Evolutionary conservation across 2,329 filamentous ascomycete genomes (phyloP), one percentile per base, ranked within the genome.

Genomic region (Alternaria novae-zelandiae): DNA sequence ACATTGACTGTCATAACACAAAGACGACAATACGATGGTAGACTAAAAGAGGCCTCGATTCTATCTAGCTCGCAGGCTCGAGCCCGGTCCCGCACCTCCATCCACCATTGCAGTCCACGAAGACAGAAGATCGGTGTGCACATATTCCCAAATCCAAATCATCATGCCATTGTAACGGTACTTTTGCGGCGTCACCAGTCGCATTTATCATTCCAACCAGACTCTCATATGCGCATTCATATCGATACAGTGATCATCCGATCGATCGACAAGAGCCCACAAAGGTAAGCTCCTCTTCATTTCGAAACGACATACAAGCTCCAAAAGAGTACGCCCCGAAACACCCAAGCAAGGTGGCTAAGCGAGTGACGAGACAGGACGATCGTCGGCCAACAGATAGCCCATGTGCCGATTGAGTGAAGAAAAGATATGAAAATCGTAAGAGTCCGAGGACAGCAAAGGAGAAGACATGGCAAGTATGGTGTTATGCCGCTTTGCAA

Each of bases 401-500:
- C 36, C 30, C 15, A 41, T n/a, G 41, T 45, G 23, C 25, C 28
- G 54, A 32, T 46, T 50, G 36, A 44, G 44, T 28, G 59, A 43
- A 49, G 30, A 57, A 44, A 43, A 4, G 25, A 36, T 50, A 54
- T 57, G 45, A 20, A 21, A 58, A 21, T 53, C 56, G 25, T 58
- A 43, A 61, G 23, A 68, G 36, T 67, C 54, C 55, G 36, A 59
- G 64, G 62, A 72, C 64, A 32, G 15, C 8, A 17, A n/a, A 51
- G 43, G 36, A 25, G 30, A 36, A 54, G 25, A 41, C 36, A 36
- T 43, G 21, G 45, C 58, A 62, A 72, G 61, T 54, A 59, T 59
- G 15, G 43, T 65, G 15, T 61, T 70, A 66, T 67, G 66, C 63
- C 65, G 62, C 63, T 67, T 53, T 55, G 36, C 66, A 62, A 41